Conservation (phyloP, 768 basidiomycete species). For the Boletales sp. region DNA sequence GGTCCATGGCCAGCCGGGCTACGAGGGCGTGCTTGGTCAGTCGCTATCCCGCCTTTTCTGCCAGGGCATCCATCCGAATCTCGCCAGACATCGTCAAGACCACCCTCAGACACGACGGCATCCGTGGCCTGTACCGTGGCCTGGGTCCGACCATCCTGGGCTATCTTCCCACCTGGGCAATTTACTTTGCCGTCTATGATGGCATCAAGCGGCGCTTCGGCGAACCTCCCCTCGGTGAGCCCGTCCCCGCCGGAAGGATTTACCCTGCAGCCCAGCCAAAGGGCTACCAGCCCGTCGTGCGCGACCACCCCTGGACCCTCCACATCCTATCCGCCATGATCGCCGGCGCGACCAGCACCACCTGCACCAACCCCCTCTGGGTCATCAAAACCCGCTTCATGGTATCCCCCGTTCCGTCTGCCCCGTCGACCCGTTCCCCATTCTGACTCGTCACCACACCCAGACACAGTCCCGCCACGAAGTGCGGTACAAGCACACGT, state of each 20-base stretch:
- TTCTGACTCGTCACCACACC: not conserved
- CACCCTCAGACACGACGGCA: constrained; percentile 63
- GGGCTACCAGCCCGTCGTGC: constrained; percentile 76
- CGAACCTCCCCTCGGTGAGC: constrained; percentile 49
- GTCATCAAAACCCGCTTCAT: constrained; percentile 99
- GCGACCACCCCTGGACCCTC: constrained; percentile 81
- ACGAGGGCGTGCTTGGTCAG: constrained; percentile 75
- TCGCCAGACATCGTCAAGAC: constrained; percentile 48
- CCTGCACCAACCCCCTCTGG: constrained; percentile 95
- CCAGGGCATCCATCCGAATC: not conserved
- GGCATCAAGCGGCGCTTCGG: constrained; percentile 86
- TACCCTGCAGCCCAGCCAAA: constrained; percentile 84
- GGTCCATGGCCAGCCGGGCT: constrained; percentile 63
- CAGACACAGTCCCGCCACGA: constrained; percentile 84
- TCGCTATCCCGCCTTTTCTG: constrained; percentile 13
- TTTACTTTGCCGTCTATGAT: constrained; percentile 98
- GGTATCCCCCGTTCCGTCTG: constrained; percentile 46
- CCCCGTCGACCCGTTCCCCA: not conserved
- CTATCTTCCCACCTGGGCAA: constrained; percentile 98
- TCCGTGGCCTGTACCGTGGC: constrained; percentile 94
- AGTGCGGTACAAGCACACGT: constrained; percentile 79
- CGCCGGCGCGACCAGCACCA: constrained; percentile 90
- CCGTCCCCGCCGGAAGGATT: constrained; percentile 41
- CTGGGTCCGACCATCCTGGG: constrained; percentile 94
- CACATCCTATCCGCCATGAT: constrained; percentile 96